Conservation (phyloP, 2,329 filamentous ascomycete genomes). For the Diplodia mutila region DNA sequence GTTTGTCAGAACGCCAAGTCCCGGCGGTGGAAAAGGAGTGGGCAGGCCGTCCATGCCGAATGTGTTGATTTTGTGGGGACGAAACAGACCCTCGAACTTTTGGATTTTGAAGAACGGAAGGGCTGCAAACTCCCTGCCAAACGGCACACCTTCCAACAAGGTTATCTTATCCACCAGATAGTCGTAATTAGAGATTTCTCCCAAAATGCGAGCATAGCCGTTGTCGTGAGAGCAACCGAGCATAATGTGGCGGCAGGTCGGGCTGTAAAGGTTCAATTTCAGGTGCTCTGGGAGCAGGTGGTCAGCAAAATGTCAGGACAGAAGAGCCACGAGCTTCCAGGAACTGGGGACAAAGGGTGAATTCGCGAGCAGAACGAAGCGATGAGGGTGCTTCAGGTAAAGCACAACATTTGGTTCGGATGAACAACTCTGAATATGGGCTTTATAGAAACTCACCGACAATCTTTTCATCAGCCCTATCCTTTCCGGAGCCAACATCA, state of each 20-base stretch:
- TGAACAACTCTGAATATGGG: no score
- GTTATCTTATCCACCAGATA: conserved; percentile 55
- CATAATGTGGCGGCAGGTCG: conserved; percentile 64
- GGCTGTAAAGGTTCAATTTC: conserved; percentile 59
- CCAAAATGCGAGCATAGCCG: conserved; percentile 57
- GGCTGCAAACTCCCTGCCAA: conserved; percentile 56
- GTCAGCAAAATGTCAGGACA: conserved; percentile 25
- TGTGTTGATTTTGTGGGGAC: conserved; percentile 53
- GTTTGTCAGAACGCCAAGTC: neutral
- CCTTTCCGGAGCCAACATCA: conserved; percentile 53
- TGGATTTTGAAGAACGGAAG: conserved; percentile 58
- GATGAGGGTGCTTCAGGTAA: no score
- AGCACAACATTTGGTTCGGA: neutral
- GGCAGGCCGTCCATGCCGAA: conserved; percentile 20
- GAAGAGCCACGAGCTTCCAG: neutral
- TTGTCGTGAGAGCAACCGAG: conserved; percentile 63
- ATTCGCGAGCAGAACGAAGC: no score
- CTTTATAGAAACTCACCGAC: conserved; percentile 50
- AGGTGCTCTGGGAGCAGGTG: conserved; percentile 51
- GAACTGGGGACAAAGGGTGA: no score
- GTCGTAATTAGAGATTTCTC: conserved; percentile 52
- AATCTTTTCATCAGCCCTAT: conserved; percentile 53
- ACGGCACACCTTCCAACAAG: conserved; percentile 60
- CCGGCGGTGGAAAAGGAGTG: conserved; percentile 17
- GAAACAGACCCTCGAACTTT: conserved; percentile 59